Percentiles rank a stretch among this genome's conserved stretches.
Conservation (phyloP, 1,284 basidiomycete species). For the Puccinia triticina region DNA sequence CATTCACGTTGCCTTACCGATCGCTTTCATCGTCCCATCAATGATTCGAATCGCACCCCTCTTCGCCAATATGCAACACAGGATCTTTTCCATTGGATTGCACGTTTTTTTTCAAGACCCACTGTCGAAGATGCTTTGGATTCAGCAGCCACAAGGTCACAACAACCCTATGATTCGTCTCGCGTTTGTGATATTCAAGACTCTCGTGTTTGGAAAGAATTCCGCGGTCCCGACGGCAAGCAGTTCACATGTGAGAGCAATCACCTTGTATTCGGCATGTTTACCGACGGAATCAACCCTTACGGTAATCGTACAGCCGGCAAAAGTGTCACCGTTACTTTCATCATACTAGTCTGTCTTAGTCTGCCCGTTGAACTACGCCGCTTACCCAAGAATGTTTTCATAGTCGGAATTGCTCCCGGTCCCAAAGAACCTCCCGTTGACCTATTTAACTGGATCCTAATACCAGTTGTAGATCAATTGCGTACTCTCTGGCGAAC, state of each 20-base stretch:
- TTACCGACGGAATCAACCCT: conserved; percentile 34
- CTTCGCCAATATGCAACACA: conserved; percentile 31
- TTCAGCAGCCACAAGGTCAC: background rate
- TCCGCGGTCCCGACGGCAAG: background rate
- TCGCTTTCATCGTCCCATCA: no score
- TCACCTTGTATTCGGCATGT: conserved; percentile 31
- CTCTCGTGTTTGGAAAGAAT: conserved; percentile 34
- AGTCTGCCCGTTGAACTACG: conserved; percentile 57
- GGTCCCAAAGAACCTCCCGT: conserved; percentile 54
- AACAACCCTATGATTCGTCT: background rate
- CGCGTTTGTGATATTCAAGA: conserved; percentile 21
- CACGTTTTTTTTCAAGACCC: conserved; percentile 22
- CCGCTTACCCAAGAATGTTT: conserved; percentile 61
- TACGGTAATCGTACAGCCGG: conserved; percentile 29
- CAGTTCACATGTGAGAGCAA: background rate
- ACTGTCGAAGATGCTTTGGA: conserved; percentile 11
- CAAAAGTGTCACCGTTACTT: conserved; percentile 3
- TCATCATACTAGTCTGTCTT: conserved; percentile 15
- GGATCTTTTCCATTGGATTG: conserved; percentile 35
- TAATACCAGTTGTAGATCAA: conserved; percentile 58
- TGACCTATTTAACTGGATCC: conserved; percentile 58
- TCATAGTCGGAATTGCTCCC: conserved; percentile 61
- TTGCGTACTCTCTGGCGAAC: conserved; percentile 58
- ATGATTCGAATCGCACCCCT: background rate
- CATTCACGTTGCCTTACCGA: no score